Conservation (phyloP, 306 rosid species). For the Prunus fruticosa region DNA sequence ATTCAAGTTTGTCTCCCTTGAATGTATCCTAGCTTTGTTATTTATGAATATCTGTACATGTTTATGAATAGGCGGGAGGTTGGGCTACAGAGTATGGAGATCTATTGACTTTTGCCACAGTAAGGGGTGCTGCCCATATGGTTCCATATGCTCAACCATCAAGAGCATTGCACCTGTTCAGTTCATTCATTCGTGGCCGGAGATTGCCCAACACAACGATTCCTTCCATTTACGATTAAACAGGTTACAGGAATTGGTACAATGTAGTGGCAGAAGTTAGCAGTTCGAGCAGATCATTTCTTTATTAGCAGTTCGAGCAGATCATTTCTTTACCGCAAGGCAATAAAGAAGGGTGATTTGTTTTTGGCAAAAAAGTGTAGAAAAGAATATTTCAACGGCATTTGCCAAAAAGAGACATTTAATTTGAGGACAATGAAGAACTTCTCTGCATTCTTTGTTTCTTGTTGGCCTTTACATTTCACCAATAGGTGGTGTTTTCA, state of each 20-base stretch:
- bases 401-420: not conserved
- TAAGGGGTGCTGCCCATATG: conserved; percentile 91
- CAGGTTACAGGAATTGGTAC: not conserved
- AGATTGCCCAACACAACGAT: conserved; percentile 66
- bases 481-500: not conserved
- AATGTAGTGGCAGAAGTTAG: not conserved
- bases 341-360: conserved; percentile 12
- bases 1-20: not conserved
- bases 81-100: conserved; percentile 90
- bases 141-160: conserved; percentile 92
- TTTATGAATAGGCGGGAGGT: conserved; percentile 57
- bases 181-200: conserved; percentile 51
- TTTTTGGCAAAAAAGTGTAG: not conserved
- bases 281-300: conserved; percentile 23
- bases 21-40: not conserved
- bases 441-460: not conserved
- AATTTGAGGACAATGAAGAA: not conserved
- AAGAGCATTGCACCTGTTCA: conserved; percentile 69
- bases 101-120: conserved; percentile 69
- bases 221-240: conserved; percentile 41
- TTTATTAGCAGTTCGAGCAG: conserved; percentile 14
- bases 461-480: not conserved
- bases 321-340: conserved; percentile 20
- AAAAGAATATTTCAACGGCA: not conserved
- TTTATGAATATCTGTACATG: not conserved